Conservation (phyloP, 805 yeast species). For the Metschnikowia lachancei region DNA sequence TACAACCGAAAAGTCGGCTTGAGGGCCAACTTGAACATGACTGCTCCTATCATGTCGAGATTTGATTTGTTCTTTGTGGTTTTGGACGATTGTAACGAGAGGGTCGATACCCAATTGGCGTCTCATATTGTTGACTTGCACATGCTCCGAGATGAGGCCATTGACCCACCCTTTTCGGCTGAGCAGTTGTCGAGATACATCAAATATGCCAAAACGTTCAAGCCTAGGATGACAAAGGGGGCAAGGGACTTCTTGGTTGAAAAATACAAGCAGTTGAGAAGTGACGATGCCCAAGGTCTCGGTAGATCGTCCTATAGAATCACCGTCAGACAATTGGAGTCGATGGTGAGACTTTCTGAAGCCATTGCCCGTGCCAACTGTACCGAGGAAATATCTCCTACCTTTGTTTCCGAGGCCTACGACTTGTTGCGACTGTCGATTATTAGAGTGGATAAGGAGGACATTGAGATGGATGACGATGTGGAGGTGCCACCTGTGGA, state of each 20-base stretch:
- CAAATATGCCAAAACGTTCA: slow-evolving; percentile 87
- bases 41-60: slow-evolving; percentile 98
- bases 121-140: slow-evolving; percentile 90
- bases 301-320: slow-evolving; percentile 86
- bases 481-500: slow-evolving; percentile 28
- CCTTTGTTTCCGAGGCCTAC: slow-evolving; percentile 90
- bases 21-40: slow-evolving; percentile 86
- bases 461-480: slow-evolving; percentile 79
- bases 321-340: slow-evolving; percentile 94
- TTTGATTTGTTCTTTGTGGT: slow-evolving; percentile 94
- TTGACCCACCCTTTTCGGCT: slow-evolving; percentile 82
- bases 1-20: slow-evolving; percentile 84
- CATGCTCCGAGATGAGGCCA: slow-evolving; percentile 86
- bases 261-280: slow-evolving; percentile 80
- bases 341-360: slow-evolving; percentile 88
- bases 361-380: slow-evolving; percentile 98
- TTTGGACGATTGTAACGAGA: slow-evolving; percentile 90
- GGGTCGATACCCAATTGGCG: slow-evolving; percentile 85
- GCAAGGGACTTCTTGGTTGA: slow-evolving; percentile 76
- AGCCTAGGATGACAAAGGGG: slow-evolving; percentile 79
- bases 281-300: slow-evolving; percentile 86
- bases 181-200: slow-evolving; percentile 87
- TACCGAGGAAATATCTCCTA: slow-evolving; percentile 78
- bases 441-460: slow-evolving; percentile 91
- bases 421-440: slow-evolving; percentile 86